Conservation (phyloP, 176 grass and related monocot genomes). For the Ampelocalamus luodianensis region DNA sequence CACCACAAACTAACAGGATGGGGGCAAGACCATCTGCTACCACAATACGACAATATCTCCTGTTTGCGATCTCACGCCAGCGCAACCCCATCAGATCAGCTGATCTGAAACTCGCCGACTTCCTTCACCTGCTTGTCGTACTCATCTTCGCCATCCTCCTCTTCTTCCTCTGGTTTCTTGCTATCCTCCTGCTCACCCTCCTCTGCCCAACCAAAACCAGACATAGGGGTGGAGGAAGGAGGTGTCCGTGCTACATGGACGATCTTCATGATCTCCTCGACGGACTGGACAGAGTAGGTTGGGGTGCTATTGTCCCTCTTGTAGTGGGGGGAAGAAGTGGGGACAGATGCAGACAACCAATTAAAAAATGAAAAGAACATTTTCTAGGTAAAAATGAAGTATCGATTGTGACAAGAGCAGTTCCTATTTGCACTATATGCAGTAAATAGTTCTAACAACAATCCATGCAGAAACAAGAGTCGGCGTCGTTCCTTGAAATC, state of each 20-base stretch:
- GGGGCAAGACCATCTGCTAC: slow-evolving; percentile 33
- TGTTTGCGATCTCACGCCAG: slow-evolving; percentile 7
- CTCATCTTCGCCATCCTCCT: slow-evolving; percentile 74
- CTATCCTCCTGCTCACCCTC: slow-evolving; percentile 75
- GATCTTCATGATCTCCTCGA: slow-evolving; percentile 87
- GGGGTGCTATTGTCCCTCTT: slow-evolving; percentile 64
- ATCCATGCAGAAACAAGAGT: too few species aligned
- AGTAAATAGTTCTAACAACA: too few species aligned
- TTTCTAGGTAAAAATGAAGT: too few species aligned
- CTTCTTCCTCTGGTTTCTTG: slow-evolving; percentile 59
- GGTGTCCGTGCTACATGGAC: slow-evolving; percentile 62
- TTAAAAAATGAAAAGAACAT: too few species aligned
- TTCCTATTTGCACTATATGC: too few species aligned
- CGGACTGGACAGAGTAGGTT: slow-evolving; percentile 70
- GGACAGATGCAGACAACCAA: too few species aligned
- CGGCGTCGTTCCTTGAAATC: too few species aligned
- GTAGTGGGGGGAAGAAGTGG: slow-evolving; percentile 42
- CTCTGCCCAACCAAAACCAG: slow-evolving; percentile 60
- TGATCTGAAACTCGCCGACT: slow-evolving; percentile 64
- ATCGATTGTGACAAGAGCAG: too few species aligned
- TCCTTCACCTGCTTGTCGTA: slow-evolving; percentile 76
- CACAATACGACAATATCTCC: slow-evolving; percentile 26
- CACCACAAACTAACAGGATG: not conserved
- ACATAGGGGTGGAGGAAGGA: slow-evolving; percentile 51
- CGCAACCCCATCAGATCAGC: slow-evolving; percentile 38